These are phyloP conservation scores for Starmerella ratchasimensis DNA, from an alignment of 805 yeast genomes.

Conservation along the genomic window DNA sequence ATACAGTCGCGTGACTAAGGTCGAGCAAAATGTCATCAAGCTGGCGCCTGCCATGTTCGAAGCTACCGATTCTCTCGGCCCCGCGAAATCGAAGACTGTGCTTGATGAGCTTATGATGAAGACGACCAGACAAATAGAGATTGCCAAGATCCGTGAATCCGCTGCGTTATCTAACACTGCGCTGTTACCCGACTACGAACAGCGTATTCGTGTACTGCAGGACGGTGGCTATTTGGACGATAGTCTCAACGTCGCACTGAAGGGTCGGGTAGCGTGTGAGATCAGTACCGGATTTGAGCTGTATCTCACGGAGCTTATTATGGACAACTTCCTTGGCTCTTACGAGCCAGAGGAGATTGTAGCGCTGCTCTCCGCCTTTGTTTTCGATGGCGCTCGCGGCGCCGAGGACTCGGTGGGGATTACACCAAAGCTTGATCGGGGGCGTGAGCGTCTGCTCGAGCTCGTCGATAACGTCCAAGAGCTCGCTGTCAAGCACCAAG, in stretches of 20 bases:
- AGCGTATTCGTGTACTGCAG: slow-evolving; percentile 63
- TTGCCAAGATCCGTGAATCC: slow-evolving; percentile 26
- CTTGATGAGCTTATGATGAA: no score
- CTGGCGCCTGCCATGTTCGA: no score
- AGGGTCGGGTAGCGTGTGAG: slow-evolving; percentile 33
- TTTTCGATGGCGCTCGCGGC: slow-evolving; percentile 71
- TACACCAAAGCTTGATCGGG: slow-evolving; percentile 67
- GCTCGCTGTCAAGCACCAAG: slow-evolving; percentile 53
- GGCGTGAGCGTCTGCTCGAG: slow-evolving; percentile 46
- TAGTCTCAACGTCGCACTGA: slow-evolving; percentile 56
- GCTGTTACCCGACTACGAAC: slow-evolving; percentile 84
- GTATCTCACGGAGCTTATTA: slow-evolving; percentile 79
- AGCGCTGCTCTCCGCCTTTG: slow-evolving; percentile 84
- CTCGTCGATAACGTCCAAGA: slow-evolving; percentile 51
- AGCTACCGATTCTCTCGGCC: no score
- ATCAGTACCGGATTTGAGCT: slow-evolving; percentile 69
- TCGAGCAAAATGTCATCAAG: no score
- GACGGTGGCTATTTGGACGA: slow-evolving; percentile 71
- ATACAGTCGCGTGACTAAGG: no score
- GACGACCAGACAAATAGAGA: no score
- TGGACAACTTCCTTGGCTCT: slow-evolving; percentile 84
- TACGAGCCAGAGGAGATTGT: slow-evolving; percentile 94
- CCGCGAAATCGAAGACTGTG: no score
- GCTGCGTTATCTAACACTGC: slow-evolving; percentile 82
- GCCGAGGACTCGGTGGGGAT: slow-evolving; percentile 51